Percentiles rank a stretch among this genome's conserved stretches.
Conservation (phyloP, 2,329 filamentous ascomycete species). For the Aspergillus tubingensis region DNA sequence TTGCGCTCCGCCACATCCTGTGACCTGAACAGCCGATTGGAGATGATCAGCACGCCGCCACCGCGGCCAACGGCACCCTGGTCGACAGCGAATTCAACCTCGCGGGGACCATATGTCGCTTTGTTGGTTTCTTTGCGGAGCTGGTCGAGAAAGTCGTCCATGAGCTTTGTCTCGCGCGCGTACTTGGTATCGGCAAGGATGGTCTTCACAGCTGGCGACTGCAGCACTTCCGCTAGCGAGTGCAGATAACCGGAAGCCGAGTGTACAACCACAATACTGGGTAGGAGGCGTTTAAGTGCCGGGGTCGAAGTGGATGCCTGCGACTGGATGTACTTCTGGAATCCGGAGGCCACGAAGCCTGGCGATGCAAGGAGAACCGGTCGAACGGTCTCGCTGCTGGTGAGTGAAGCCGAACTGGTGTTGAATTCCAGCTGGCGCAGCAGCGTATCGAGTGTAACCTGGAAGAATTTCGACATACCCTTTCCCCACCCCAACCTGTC, state of each 20-base stretch:
- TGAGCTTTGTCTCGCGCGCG: slow-evolving; percentile 75
- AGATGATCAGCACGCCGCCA: slow-evolving; percentile 81
- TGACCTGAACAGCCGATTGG: slow-evolving; percentile 82
- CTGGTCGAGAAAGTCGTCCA: slow-evolving; percentile 79
- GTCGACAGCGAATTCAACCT: slow-evolving; percentile 78
- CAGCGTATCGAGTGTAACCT: slow-evolving; percentile 73
- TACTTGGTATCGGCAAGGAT: slow-evolving; percentile 87
- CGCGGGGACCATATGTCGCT: slow-evolving; percentile 84
- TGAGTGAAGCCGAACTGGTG: slow-evolving; percentile 40
- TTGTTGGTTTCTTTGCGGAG: slow-evolving; percentile 82
- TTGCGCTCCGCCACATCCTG: slow-evolving; percentile 74
- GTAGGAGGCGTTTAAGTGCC: slow-evolving; percentile 67
- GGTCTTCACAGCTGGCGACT: slow-evolving; percentile 73
- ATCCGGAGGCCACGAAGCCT: slow-evolving; percentile 80
- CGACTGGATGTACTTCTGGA: slow-evolving; percentile 71
- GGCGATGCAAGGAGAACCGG: slow-evolving; percentile 85
- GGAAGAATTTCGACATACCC: slow-evolving; percentile 75
- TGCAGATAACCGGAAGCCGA: slow-evolving; percentile 84
- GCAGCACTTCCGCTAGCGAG: slow-evolving; percentile 82
- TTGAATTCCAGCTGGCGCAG: slow-evolving; percentile 75
- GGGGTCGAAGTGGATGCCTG: slow-evolving; percentile 63
- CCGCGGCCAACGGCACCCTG: slow-evolving; percentile 87
- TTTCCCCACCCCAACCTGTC: slow-evolving; percentile 32
- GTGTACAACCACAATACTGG: slow-evolving; percentile 69
- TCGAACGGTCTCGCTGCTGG: slow-evolving; percentile 38